phyloP scores from a whole-genome alignment of 805 yeast genomes.

The Wickerhamiella sorbophila region DNA sequence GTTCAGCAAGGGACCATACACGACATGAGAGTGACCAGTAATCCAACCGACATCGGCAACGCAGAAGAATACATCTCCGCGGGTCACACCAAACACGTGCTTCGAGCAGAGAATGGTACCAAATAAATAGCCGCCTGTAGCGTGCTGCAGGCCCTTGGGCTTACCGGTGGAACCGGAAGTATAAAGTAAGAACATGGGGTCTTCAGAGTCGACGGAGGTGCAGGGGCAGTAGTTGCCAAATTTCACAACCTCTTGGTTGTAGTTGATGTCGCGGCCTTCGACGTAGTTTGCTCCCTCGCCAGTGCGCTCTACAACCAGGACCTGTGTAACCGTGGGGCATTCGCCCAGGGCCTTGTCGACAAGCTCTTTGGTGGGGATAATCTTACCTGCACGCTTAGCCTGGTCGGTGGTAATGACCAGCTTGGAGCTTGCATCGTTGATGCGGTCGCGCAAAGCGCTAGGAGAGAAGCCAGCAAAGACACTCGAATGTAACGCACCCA shows the following conservation, averaged over 20 bases:
- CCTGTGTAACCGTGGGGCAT: slow-evolving; percentile 54
- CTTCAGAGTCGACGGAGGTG: slow-evolving; percentile 62
- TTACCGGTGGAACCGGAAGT: slow-evolving; percentile 83
- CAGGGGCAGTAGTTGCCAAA: slow-evolving; percentile 61
- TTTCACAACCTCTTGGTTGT: slow-evolving; percentile 57
- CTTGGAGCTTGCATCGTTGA: slow-evolving; percentile 55
- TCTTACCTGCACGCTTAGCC: slow-evolving; percentile 70
- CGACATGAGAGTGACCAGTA: slow-evolving; percentile 74
- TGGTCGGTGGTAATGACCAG: slow-evolving; percentile 71
- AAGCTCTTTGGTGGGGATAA: slow-evolving; percentile 64
- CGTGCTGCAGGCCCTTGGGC: slow-evolving; percentile 76
- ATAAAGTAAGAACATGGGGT: slow-evolving; percentile 65
- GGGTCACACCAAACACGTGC: slow-evolving; percentile 63
- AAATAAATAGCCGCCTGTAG: slow-evolving; percentile 66
- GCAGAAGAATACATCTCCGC: slow-evolving; percentile 61
- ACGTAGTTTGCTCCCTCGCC: slow-evolving; percentile 41
- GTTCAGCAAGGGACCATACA: slow-evolving; percentile 62
- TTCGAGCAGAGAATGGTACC: slow-evolving; percentile 62
- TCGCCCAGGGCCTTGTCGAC: slow-evolving; percentile 63
- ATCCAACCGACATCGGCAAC: slow-evolving; percentile 92
- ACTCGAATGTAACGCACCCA: slow-evolving; percentile 77
- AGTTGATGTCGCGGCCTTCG: slow-evolving; percentile 55
- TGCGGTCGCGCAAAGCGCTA: slow-evolving; percentile 56
- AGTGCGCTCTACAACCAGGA: slow-evolving; percentile 61
- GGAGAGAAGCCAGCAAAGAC: slow-evolving; percentile 76